A percentile compares a stretch with the other conserved stretches of the same genome.
Conservation (phyloP, 495 filamentous ascomycete genomes). For the Opeltia flavorubescens region DNA sequence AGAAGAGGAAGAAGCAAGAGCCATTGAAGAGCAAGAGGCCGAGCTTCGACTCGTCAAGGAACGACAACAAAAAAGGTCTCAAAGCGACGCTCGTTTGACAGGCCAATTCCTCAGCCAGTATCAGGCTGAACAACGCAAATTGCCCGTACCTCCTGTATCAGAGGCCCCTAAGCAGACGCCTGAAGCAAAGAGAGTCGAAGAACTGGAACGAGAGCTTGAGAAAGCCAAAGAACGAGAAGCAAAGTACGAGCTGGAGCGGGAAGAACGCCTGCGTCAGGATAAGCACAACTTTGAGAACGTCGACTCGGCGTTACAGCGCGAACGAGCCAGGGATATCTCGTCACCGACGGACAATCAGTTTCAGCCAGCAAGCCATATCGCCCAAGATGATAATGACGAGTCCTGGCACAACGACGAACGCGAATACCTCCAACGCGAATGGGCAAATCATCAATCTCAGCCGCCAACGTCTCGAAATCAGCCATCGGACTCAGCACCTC, state of each 20-base stretch:
- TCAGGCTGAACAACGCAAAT: conserved; percentile 37
- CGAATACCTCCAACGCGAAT: conserved; percentile 56
- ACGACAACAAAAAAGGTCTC: conserved; percentile 41
- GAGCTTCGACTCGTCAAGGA: conserved; percentile 54
- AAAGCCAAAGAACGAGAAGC: conserved; percentile 73
- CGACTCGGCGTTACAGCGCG: neutral
- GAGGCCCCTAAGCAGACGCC: conserved; percentile 23
- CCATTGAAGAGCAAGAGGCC: conserved; percentile 58
- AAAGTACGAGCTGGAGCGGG: conserved; percentile 69
- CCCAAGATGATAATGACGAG: conserved; percentile 39
- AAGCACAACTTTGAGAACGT: conserved; percentile 6
- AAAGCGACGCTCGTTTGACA: conserved; percentile 52
- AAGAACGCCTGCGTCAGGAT: conserved; percentile 35
- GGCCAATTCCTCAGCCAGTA: conserved; percentile 83
- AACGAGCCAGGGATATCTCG: neutral
- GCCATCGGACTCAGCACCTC: conserved; percentile 17
- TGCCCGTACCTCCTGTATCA: conserved; percentile 2
- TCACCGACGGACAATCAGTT: conserved; percentile 19
- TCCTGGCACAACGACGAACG: conserved; percentile 60
- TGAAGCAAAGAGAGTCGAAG: conserved; percentile 53
- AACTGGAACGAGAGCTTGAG: conserved; percentile 77
- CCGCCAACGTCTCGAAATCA: conserved; percentile 22
- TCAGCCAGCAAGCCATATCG: conserved; percentile 13
- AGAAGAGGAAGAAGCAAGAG: conserved; percentile 60
- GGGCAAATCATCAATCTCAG: conserved; percentile 37